Base-by-base conservation (phyloP, 495 filamentous ascomycete genomes). In the Penicillium crystallinum region DNA sequence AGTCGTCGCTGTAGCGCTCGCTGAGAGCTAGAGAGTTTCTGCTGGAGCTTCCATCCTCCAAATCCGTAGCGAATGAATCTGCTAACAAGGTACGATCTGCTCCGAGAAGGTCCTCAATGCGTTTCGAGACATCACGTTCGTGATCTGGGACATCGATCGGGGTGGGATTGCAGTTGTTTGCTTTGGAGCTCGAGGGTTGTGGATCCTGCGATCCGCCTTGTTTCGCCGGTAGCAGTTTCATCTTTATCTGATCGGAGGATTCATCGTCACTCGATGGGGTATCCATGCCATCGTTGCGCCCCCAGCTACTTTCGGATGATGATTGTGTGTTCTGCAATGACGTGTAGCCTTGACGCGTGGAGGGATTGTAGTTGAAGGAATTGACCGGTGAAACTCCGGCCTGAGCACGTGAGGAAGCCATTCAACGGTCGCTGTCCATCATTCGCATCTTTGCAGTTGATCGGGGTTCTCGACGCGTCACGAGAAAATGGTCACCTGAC, bases 1-100 rank as follows among this genome's bases (percentile, higher is more conserved):
- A 65, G 14, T 59, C 59, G 18, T 67, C 64, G 17, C 55, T 56
- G 12, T 61, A 65, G 6, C 57, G 53, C 10, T 65, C 64, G 17
- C 55, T 54, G n/a, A 64, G 34, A 6, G 35, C 34, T 25, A 55
- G 37, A 12, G 51, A 46, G 10, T 18, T 17, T 39, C 36, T 47
- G 34, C 39, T 14, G 11, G 61, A 61, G 23, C 51, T 40, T 6
- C 46, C 52, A 31, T 59, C 59, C 19, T 66, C 55, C 14, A 66
- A 41, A 38, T 66, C 63, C 5, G 58, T 48, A 36, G 59, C 35
- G 41, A 65, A 65, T 4, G 63, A 55, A 9, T 65, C 50, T 9
- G 49, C 40, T 0, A 64, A 19, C 12, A 45, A 22, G 18, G 33
- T 39, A 33, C 45, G 49, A 18, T 64, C 57, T 2, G 41, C 41